Conservation (phyloP, 495 filamentous ascomycete genomes). For the Hyaloscypha hepaticicola region DNA sequence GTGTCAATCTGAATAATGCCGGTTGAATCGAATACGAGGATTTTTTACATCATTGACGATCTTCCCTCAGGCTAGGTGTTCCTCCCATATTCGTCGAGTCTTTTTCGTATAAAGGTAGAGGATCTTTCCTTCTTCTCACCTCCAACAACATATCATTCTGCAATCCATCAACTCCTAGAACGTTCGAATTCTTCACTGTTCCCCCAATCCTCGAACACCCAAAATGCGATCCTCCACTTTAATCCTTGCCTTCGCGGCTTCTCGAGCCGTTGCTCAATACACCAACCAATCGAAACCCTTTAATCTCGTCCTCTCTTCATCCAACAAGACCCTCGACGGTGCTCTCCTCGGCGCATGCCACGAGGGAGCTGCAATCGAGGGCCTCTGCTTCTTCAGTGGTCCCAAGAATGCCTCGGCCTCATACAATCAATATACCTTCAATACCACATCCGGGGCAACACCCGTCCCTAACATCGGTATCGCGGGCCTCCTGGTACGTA, state of each 20-base stretch:
- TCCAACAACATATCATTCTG: too few species aligned
- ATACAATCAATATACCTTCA: slow-evolving; percentile 43
- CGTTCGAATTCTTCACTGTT: neutral
- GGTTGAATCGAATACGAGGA: neutral
- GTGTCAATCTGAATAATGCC: neutral
- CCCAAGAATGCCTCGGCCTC: slow-evolving; percentile 17
- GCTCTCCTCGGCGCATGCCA: slow-evolving; percentile 49
- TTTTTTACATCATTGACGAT: neutral
- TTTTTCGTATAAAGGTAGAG: neutral
- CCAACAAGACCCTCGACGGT: slow-evolving; percentile 34
- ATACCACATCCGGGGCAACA: slow-evolving; percentile 24
- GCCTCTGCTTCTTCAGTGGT: slow-evolving; percentile 43
- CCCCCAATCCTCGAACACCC: neutral
- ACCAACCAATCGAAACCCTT: slow-evolving; percentile 42
- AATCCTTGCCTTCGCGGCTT: slow-evolving; percentile 32
- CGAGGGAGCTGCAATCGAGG: slow-evolving; percentile 53
- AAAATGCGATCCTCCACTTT: slow-evolving; percentile 37
- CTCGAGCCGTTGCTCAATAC: slow-evolving; percentile 37
- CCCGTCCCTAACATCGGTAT: slow-evolving; percentile 13
- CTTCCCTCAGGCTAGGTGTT: neutral
- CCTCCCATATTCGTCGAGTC: neutral
- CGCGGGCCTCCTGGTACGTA: slow-evolving; percentile 31
- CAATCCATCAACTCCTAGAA: neutral
- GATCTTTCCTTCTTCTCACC: neutral
- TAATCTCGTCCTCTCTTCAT: slow-evolving; percentile 36